Conservation (phyloP, 208 protist species). For the Borovskyia barvae region DNA sequence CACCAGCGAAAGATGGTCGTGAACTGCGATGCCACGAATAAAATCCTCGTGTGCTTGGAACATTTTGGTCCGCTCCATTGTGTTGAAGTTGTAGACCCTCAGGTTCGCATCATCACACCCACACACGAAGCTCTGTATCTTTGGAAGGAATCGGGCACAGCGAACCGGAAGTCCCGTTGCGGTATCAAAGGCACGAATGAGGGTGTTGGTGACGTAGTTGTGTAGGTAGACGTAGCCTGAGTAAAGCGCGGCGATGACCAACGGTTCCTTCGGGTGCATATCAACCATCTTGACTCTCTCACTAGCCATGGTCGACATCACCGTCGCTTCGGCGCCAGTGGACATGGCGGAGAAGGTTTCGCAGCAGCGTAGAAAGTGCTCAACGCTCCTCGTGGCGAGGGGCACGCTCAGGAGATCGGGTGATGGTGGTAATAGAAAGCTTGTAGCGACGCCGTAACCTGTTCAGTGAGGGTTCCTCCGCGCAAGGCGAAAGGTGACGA, state of each 20-base stretch:
- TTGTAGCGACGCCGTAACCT: no score
- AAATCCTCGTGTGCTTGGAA: constrained; percentile 98
- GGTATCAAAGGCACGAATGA: constrained; percentile 98
- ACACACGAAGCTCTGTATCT: constrained; percentile 96
- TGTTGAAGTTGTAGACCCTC: constrained; percentile 99
- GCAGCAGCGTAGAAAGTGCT: no score
- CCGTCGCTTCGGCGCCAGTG: constrained; percentile 15
- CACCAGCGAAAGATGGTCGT: constrained; percentile 96
- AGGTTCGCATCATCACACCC: constrained; percentile 95
- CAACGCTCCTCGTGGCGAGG: no score
- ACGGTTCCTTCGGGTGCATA: constrained; percentile 98
- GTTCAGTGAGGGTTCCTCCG: no score
- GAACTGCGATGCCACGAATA: constrained; percentile 96
- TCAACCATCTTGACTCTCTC: constrained; percentile 99
- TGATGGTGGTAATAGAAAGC: no score
- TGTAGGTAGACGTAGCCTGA: constrained; percentile 95
- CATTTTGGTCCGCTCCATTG: constrained; percentile 96
- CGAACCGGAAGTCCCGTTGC: constrained; percentile 91
- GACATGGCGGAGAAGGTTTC: no score
- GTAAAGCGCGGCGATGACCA: constrained; percentile 94
- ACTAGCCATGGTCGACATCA: constrained; percentile 80
- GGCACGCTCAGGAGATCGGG: no score
- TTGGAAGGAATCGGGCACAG: constrained; percentile 95
- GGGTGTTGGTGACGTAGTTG: constrained; percentile 96
- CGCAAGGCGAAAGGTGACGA: no score